Base-by-base conservation (phyloP, 202 grass and related monocot genomes). In the Sporobolus alterniflorus region DNA sequence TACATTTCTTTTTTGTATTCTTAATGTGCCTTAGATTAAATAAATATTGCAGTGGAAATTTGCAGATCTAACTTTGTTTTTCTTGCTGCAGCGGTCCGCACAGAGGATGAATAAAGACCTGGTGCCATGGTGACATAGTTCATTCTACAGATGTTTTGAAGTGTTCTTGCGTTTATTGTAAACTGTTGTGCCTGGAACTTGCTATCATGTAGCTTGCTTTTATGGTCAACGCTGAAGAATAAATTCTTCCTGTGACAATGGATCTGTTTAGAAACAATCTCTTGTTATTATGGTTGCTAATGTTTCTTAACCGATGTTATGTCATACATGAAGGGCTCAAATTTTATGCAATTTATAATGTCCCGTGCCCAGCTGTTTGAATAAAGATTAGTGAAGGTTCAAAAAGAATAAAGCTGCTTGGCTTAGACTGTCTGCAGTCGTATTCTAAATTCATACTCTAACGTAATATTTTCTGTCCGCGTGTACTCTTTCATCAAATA, bases 41-140 rank as follows among this genome's bases (percentile, higher is more conserved):
- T 31, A 36, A 25, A 56, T 39, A 39, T 0, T 39, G 36, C 36
- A 46, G 3, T 56, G 21, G n/a, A 56, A 56, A 24, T 3, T 26
- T 59, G 55, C 11, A 59, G 22, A 11, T 59, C 64, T 88, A 48
- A 83, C 9, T 43, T 66, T n/a, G 3, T 75, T 86, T 6, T 68
- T 77, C 11, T 30, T 67, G 79, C 64, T 91, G 17, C 72, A 97
- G 94, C 86, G 84, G 18, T 97, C 70, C 89, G 91, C 87, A 81
- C 91, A 6, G 91, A 97, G 59, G 74, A 89, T 24, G 94, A 83
- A 24, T 93, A 71, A 82, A 91, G 82, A 83, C 73, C 56, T 46
- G 74, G 82, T 82, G 76, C 66, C 62, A 79, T 76, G 47, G 74
- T 85, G 72, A n/a, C 21, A 13, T 64, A 73, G 17, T 67, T 72